Evolutionary conservation across 225 moss, liverwort and hornwort genomes (phyloP).

Genomic region (Polytrichum commune): DNA sequence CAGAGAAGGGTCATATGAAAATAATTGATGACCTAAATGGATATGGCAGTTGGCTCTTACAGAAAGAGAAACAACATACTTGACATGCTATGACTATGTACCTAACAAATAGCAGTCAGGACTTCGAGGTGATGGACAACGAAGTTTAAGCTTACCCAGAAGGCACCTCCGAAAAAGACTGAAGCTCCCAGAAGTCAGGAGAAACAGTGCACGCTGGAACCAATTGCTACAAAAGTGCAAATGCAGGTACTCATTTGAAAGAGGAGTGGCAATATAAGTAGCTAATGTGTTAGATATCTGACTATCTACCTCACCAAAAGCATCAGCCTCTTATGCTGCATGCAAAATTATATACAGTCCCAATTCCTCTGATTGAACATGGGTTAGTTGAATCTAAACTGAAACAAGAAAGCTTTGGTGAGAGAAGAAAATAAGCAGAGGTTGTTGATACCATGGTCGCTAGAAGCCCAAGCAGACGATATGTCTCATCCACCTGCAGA

Average conservation of each 20-base stretch:
- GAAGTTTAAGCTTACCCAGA: conserved; percentile 54
- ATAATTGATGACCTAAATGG: not conserved
- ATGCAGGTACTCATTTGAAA: conserved; percentile 7
- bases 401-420: not conserved
- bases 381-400: too few relatives aligned
- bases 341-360: too few relatives aligned
- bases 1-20: not conserved
- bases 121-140: not conserved
- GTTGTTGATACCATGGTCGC: conserved; percentile 60
- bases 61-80: not conserved
- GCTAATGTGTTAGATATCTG: not conserved
- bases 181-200: conserved; percentile 85
- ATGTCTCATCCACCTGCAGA: conserved; percentile 78
- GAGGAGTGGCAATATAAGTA: not conserved
- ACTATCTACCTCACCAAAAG: too few relatives aligned
- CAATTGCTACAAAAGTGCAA: conserved; percentile 38
- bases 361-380: too few relatives aligned
- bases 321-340: too few relatives aligned
- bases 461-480: conserved; percentile 72
- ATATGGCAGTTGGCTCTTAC: not conserved
- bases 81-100: not conserved
- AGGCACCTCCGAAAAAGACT: conserved; percentile 75
- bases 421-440: not conserved
- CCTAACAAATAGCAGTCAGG: conserved; percentile 7
- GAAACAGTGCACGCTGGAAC: conserved; percentile 53